Evolutionary conservation across 2,329 filamentous ascomycete genomes (phyloP), one percentile per base, ranked within the genome.

Genomic region (Davidsoniella neocaledoniae): DNA sequence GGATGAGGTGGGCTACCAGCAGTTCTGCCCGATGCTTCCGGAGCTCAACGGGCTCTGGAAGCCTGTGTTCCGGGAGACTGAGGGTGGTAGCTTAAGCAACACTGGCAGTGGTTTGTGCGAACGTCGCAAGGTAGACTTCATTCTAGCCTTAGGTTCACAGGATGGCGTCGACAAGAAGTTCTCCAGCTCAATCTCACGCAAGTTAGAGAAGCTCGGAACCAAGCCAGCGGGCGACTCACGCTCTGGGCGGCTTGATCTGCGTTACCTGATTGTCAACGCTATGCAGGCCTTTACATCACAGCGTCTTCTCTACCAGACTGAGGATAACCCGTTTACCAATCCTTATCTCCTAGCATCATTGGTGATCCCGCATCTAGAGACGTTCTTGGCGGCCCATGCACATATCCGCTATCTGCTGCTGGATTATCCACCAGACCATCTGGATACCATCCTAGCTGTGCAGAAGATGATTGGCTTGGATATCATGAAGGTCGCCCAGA

Each of bases 111-210:
- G 58, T 0, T 58, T 55, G 19, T 58, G 61, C 4, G 61, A 64
- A 25, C 61, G 60, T 10, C 63, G 66, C 33, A 67, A 65, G 37
- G 61, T 76, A 10, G 74, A 80, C 55, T 67, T 79, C 45, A 76
- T 81, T 3, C 59, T 81, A 10, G 76, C 76, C 2, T 64, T 81
- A 17, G 77, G 77, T 3, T 68, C 70, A 3, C 74, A 81, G 55
- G 64, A 65, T 21, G 70, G 68, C 2, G 74, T 79, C 1, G 67
- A 66, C 26, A 70, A 65, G 53, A 66, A 69, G 1, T 73, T 75
- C 45, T 62, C 70, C 5, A 62, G 66, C 2, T 62, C 66, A 5
- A 65, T 80, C 7, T 68, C 66, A 2, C 66, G 68, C 0, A 69
- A 70, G 49, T 58, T 81, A 9, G 76, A 79, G 55, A 71, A 67